Base-by-base conservation (phyloP, 2,329 filamentous ascomycete genomes). In the Macrophomina tecta region DNA sequence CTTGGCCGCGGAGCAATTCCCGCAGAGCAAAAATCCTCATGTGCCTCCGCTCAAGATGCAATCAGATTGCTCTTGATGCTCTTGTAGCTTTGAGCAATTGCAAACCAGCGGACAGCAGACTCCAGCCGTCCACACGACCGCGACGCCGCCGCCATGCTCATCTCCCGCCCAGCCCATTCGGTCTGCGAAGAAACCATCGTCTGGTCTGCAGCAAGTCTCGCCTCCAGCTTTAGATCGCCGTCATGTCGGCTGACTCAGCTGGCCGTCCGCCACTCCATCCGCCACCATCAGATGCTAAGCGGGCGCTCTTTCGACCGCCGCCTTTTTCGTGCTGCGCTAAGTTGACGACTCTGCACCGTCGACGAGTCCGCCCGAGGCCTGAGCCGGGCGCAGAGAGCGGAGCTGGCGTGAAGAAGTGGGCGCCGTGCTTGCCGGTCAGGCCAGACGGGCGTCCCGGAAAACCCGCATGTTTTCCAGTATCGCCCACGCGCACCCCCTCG, bases 111-210 rank as follows among this genome's bases (percentile, higher is more conserved):
- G 23, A 23, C 23, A 23, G 23, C 23, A 23, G 23, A 23, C 23
- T 23, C 23, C 23, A 23, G 23, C 23, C 2, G 38, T 2, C 38
- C 38, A 40, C 3, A 14, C 38, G 8, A 40, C 7, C 38, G 38
- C 38, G 38, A 30, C 53, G 36, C 30, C 5, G n/a, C 36, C 53
- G 53, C 53, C 36, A 58, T 58, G 36, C 18, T 58, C 36, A 58
- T 28, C 23, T 40, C 38, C n/a, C 7, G 6, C 7, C 5, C 5
- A 8, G 5, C 23, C 5, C 36, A 30, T 58, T 42, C 53, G 36
- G 36, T 14, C 53, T 23, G 36, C 53, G 18, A 14, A 5, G 18
- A 11, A 30, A 12, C 34, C 28, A 2, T 30, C 49, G 49, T 34
- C 23, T 58, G 3, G n/a, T 58, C 9, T n/a, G 12, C 18, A 5